Conservation (phyloP, 1,284 basidiomycete genomes). For the Spongiforma sp. region DNA sequence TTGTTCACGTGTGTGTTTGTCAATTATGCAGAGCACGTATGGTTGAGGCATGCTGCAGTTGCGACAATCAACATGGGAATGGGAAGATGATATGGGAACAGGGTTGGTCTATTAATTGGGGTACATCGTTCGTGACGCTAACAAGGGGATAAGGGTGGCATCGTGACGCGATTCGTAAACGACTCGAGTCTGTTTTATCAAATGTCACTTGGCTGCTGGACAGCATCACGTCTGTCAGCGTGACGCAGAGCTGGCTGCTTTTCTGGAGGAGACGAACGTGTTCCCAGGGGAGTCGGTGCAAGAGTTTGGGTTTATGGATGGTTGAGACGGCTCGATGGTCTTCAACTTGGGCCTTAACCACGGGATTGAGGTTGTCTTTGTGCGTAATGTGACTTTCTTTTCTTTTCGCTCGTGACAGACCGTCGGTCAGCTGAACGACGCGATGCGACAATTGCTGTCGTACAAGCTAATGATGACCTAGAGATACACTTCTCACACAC, state of each 20-base stretch:
- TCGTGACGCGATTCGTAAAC: slow-evolving; percentile 87
- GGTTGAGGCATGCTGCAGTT: slow-evolving; percentile 75
- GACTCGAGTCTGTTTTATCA: slow-evolving; percentile 95
- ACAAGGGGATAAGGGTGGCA: slow-evolving; percentile 70
- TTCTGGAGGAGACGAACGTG: slow-evolving; percentile 81
- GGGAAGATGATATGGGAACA: slow-evolving; percentile 94
- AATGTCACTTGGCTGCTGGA: slow-evolving; percentile 96
- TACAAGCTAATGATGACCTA: slow-evolving; percentile 71
- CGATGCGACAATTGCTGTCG: slow-evolving; percentile 75
- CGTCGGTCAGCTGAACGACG: slow-evolving; percentile 80
- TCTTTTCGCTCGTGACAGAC: too few relatives aligned
- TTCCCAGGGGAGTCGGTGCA: slow-evolving; percentile 58
- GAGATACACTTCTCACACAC: slow-evolving; percentile 68
- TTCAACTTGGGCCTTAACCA: too few relatives aligned
- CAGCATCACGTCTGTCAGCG: slow-evolving; percentile 83
- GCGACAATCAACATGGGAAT: slow-evolving; percentile 91
- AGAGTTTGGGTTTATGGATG: slow-evolving; percentile 77
- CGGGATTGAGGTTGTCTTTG: slow-evolving; percentile 91
- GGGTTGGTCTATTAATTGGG: slow-evolving; percentile 66
- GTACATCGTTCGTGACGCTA: background rate
- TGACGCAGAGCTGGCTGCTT: slow-evolving; percentile 86
- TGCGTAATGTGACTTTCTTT: too few relatives aligned
- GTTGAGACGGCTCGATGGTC: slow-evolving; percentile 94
- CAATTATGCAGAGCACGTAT: slow-evolving; percentile 61
- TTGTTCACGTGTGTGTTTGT: slow-evolving; percentile 91